Evolutionary conservation across 805 yeast species (phyloP), one percentile per base, ranked within the genome.

Genomic region (Candida pini): DNA sequence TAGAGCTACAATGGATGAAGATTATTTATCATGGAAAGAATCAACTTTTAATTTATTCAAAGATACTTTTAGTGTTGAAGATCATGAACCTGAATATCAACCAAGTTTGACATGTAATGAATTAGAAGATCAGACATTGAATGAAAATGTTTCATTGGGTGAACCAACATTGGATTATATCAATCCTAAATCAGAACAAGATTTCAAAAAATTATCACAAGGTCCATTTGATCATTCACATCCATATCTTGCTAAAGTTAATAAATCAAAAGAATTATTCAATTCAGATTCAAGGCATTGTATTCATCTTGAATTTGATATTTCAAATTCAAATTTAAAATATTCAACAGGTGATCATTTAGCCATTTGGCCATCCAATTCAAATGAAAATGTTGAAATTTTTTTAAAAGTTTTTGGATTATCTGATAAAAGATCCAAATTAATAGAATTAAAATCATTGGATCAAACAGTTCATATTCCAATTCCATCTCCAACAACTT

Each of bases 321-420:
- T 88, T 24, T 70, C 87, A 1, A 74, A 65, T 19, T 71, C 90
- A 4, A 81, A 81, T 51, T 66, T 92, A 53, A 78, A 81, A 49
- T 90, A 90, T 62, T 69, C 90, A 31, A 90, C 98, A 4, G 98
- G 98, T 60, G 98, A 90, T 58, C 97, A 90, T 62, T 63, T 92
- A 43, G 97, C 96, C 12, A 67, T 92, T 38, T 86, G 96, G 94
- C 92, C 97, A 23, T 85, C 92, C 17, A 90, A 90, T 61, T 68
- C 95, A 2, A 68, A 80, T 52, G 86, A 79, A 56, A 76, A 83
- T 49, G 80, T 88, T 22, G 69, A 64, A n/a, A 66, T 69, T 28
- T 82, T 92, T 48, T 63, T 82, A 40, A 47, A 62, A 30, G 78
- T 83, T 5, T 76, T 90, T 35, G 80, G 74, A 22, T 68, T 89